Evolutionary conservation across 179 eudicot genomes (phyloP).

Genomic region (Silene noctiflora): DNA sequence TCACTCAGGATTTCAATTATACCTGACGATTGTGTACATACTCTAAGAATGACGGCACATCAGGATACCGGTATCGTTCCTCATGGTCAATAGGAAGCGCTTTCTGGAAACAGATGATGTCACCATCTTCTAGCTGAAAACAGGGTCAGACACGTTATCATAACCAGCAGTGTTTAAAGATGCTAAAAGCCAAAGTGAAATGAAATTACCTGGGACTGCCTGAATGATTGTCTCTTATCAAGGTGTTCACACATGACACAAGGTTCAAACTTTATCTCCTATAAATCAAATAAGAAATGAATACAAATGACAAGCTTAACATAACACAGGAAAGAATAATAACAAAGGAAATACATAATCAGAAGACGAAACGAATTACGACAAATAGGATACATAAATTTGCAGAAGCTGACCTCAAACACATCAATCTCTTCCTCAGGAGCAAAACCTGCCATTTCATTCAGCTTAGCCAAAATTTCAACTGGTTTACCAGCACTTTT

Average conservation of each 20-base stretch:
- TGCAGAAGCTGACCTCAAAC: conserved; percentile 56
- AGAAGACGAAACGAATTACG: not conserved
- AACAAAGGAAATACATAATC: not conserved
- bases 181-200: not conserved
- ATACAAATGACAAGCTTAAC: not conserved
- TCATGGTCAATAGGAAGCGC: conserved; percentile 33
- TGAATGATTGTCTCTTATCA: conserved; percentile 43
- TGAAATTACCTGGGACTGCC: conserved; percentile 46
- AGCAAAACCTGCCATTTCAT: conserved; percentile 74
- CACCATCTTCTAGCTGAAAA: conserved; percentile 64
- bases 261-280: conserved; percentile 69
- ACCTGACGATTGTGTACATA: conserved; percentile 93
- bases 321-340: not conserved
- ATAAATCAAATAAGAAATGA: not conserved
- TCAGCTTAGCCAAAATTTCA: conserved; percentile 56
- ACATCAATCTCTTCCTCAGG: conserved; percentile 77
- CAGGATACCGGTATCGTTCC: conserved; percentile 57
- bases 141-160: conserved; percentile 2
- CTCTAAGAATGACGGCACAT: conserved; percentile 67
- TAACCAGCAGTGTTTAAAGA: not conserved
- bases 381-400: not conserved
- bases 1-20: conserved; percentile 3
- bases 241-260: conserved; percentile 59
- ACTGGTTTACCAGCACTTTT: conserved; percentile 54
- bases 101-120: conserved; percentile 81